Conservation (phyloP, 257 asterid species). For the Rhazya stricta region DNA sequence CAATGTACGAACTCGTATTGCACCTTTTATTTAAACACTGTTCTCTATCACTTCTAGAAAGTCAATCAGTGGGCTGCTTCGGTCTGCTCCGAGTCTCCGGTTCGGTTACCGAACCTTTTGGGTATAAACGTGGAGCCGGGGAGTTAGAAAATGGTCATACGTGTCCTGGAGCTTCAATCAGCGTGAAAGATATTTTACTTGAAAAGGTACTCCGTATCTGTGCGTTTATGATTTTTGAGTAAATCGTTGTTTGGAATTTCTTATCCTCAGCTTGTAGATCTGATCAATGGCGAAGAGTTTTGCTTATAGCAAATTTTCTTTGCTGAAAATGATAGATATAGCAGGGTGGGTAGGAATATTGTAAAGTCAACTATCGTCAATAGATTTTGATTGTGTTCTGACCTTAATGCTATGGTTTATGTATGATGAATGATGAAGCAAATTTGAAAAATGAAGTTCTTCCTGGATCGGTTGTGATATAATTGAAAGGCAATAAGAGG, state of each 20-base stretch:
- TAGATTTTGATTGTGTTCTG: neutral
- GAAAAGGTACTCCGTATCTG: slow-evolving; percentile 20
- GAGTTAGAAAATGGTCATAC: slow-evolving; percentile 9
- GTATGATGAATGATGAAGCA: neutral
- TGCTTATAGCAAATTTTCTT: neutral
- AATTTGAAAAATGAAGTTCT: neutral
- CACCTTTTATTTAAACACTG: neutral
- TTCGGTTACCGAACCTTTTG: slow-evolving; percentile 33
- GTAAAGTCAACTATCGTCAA: slow-evolving; percentile 10
- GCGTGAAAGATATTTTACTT: slow-evolving; percentile 11
- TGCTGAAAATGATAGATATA: neutral
- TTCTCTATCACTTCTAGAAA: slow-evolving; percentile 22
- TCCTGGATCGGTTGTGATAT: slow-evolving; percentile 1
- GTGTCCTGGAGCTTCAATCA: slow-evolving; percentile 2
- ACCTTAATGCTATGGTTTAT: neutral
- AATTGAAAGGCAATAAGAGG: neutral
- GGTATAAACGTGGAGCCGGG: slow-evolving; percentile 35
- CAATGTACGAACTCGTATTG: neutral
- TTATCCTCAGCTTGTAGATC: neutral
- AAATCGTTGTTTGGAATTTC: neutral
- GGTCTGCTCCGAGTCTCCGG: slow-evolving; percentile 35
- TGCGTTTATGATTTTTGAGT: neutral
- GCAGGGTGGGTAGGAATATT: neutral
- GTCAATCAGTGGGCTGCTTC: slow-evolving; percentile 58
- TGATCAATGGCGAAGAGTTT: neutral